Evolutionary conservation across 805 yeast species (phyloP), one percentile per base, ranked within the genome.

Genomic region (Cyberlindnera maclurae): DNA sequence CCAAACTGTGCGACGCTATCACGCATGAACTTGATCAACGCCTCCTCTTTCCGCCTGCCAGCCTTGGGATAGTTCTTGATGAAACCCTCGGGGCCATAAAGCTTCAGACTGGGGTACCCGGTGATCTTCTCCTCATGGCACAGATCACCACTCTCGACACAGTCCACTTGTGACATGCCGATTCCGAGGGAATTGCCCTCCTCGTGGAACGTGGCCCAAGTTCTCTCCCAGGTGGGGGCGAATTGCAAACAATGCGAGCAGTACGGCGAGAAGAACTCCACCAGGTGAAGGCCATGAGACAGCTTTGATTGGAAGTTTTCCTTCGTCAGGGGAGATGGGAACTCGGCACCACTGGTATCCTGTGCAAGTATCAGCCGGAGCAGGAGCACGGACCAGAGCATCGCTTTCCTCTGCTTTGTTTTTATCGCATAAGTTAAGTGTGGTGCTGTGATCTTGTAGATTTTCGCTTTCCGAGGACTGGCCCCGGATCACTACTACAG

Each of bases 251-350:
- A 93, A 60, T 90, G 97, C 7, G 65, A 58, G 58, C 98, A 93
- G 52, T 80, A 80, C 0, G 98, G 98, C 26, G 96, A 86, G 57
- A 63, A 93, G 61, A 87, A 89, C 62, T 90, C 96, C 26, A 90
- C 79, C 53, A 90, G 70, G 52, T 88, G 81, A 15, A 79, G 62
- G 3, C 82, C 82, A 9, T 67, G 60, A 15, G 65, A 54, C n/a
- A 76, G 54, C 28, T 64, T 62, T 11, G 57, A 43, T 38, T 75
- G 77, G 52, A 83, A 86, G 15, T 64, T 68, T 1, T 61, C 68
- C 4, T 56, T 47, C 0, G 70, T 75, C 33, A 86, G 57, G 2
- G 70, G 66, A 3, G 61, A 68, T 0, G 93, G 93, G 32, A 66
- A 52, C 1, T 20, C 8, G 24, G 24, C 24, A 20, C 8, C 8